Evolutionary conservation across 2,329 filamentous ascomycete species (phyloP), one percentile per base, ranked within the genome.

Genomic region (Colletotrichum tabaci): DNA sequence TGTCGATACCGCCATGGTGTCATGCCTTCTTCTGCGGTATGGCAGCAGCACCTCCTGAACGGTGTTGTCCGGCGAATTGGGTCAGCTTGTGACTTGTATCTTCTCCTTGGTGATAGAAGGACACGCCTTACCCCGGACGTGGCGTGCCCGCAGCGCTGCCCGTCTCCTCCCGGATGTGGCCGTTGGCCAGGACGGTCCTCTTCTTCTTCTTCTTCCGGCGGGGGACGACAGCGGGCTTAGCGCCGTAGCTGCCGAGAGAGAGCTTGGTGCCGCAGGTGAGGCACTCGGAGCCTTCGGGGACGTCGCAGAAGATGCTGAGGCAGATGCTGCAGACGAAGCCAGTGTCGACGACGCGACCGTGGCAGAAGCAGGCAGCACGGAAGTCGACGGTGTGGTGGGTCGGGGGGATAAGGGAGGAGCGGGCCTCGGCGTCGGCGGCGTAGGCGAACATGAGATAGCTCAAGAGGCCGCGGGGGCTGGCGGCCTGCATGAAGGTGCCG

Each of bases 261-360:
- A 98, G 85, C 77, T 90, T 89, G 3, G 93, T 96, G 2, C 93
- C 94, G 80, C 95, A 98, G 0, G 94, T 97, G 74, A 96, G 84
- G 80, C 95, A 98, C 74, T 92, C 89, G 2, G 89, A 90, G 62
- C 89, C 88, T 3, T 82, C 81, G 1, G 88, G 89, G 1, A 87
- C 81, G 76, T 89, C 86, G 83, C 95, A 98, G 80, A 97, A 98
- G 77, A 97, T 99, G 81, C 94, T 97, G 55, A 99, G 86, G 79
- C 96, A 99, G 76, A 99, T 95, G 73, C 94, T 97, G 85, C 96
- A 99, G 47, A 99, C 96, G 80, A 94, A 99, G 10, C 95, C 96
- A 1, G 95, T 90, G 82, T 98, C 94, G 53, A 99, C 92, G 23
- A 98, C 94, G 46, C 90, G 90, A 61, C 96, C 89, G 83, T 99